Base-by-base conservation (phyloP, 768 basidiomycete species). In the Lactarius sanguifluus region DNA sequence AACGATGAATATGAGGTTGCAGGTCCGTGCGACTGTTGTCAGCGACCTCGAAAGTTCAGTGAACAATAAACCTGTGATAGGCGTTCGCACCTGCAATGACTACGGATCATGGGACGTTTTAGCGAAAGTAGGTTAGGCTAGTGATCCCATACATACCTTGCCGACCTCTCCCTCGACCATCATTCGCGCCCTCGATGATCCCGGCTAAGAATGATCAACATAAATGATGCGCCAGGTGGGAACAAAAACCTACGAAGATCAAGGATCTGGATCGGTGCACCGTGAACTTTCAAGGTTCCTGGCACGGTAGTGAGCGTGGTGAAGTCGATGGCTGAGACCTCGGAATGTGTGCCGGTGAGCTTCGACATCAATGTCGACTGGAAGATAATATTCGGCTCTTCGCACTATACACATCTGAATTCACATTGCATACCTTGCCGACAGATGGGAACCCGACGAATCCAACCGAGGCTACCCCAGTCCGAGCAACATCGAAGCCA, bases 401-500 rank as follows among this genome's bases (percentile, higher is more conserved):
- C 18, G 25, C 70, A 32, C 59, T 25, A 10, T 45, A 41, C 36
- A 12, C 62, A 72, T 40, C 8, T 30, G 18, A 20, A 16, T 47
- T 5, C 23, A 23, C 23, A 9, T 5, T 32, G 64, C 73, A 59
- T 59, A 89, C 94, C 85, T 96, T 96, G 77, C 94, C 94, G 18
- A 96, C 94, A n/a, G 93, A 95, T 25, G 94, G 94, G 75, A 95
- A 90, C 30, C 91, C 89, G 54, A 90, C 88, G 73, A 96, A 97
- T 36, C 96, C 96, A 36, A 98, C 95, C 34, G 95, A 94, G 23
- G 96, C 97, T 72, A 99, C 90, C 76, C 97, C 97, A 20, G 97
- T 99, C 76, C 94, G 85, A 50, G 96, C 96, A 43, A 99, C 97
- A 83, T 99, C 97, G 81, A 99, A 99, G 52, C 97, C 97, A 13